Conservation (phyloP, 2,329 filamentous ascomycete genomes). For the Fusarium chuoi region DNA sequence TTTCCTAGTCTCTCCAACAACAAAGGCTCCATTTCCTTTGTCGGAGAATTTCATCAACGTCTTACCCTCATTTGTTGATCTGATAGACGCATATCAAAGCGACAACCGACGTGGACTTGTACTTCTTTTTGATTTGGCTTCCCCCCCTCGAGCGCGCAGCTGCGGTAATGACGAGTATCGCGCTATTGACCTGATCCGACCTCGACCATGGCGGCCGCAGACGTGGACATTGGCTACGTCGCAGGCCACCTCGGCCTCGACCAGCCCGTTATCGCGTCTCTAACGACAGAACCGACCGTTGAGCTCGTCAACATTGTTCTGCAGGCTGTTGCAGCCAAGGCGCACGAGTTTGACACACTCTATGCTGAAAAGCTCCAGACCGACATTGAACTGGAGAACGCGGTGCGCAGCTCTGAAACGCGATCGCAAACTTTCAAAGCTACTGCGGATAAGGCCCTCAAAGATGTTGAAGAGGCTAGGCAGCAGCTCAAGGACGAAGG, state of each 20-base stretch:
- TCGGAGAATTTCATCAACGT: slow-evolving; percentile 25
- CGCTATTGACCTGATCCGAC: slow-evolving; percentile 39
- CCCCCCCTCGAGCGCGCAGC: slow-evolving; percentile 18
- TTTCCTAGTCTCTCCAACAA: slow-evolving; percentile 40
- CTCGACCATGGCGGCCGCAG: slow-evolving; percentile 55
- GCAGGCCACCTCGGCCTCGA: slow-evolving; percentile 77
- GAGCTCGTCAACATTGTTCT: slow-evolving; percentile 83
- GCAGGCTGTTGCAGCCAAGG: slow-evolving; percentile 78
- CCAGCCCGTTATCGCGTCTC: slow-evolving; percentile 68
- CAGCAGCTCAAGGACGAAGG: slow-evolving; percentile 86
- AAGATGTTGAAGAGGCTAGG: slow-evolving; percentile 83
- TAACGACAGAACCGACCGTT: slow-evolving; percentile 75
- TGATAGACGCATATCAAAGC: background rate
- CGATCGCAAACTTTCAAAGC: slow-evolving; percentile 84
- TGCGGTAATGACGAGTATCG: slow-evolving; percentile 44
- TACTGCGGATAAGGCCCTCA: slow-evolving; percentile 83
- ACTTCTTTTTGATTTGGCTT: background rate
- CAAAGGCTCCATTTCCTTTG: slow-evolving; percentile 40
- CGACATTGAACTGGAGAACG: slow-evolving; percentile 93
- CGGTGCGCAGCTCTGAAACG: slow-evolving; percentile 83
- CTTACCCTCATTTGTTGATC: slow-evolving; percentile 23
- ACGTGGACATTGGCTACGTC: slow-evolving; percentile 77
- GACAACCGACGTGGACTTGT: background rate
- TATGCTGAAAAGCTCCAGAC: slow-evolving; percentile 88
- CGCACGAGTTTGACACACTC: slow-evolving; percentile 82